These are phyloP conservation scores for Ceratocystis lukuohia DNA, from an alignment of 2,329 filamentous ascomycete species.

Conservation along the genomic window DNA sequence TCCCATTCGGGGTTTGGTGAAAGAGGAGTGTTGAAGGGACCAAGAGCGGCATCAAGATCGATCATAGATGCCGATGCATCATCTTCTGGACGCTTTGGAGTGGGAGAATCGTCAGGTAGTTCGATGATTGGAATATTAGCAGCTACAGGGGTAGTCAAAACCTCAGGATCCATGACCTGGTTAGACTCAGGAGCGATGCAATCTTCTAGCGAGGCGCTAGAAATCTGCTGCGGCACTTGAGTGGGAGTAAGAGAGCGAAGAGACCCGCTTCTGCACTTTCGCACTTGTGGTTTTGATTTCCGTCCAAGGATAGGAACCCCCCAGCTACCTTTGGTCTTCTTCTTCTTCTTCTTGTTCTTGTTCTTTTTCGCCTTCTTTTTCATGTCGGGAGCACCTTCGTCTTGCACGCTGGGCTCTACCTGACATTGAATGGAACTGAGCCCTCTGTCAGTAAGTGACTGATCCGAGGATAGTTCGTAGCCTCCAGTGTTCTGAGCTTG, in stretches of 20 bases:
- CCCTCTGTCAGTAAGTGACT: slow-evolving; percentile 26
- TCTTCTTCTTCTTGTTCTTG: slow-evolving; percentile 20
- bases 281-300: slow-evolving; percentile 40
- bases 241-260: slow-evolving; percentile 35
- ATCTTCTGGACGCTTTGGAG: slow-evolving; percentile 29
- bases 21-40: slow-evolving; percentile 75
- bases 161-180: slow-evolving; percentile 18
- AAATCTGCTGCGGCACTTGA: slow-evolving; percentile 20
- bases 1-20: slow-evolving; percentile 52
- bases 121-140: slow-evolving; percentile 23
- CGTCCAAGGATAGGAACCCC: slow-evolving; percentile 53
- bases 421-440: slow-evolving; percentile 12
- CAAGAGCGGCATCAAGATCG: slow-evolving; percentile 84
- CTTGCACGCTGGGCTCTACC: slow-evolving; percentile 23
- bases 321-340: slow-evolving; percentile 37
- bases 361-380: slow-evolving; percentile 44
- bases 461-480: slow-evolving; percentile 6
- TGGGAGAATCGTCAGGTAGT: slow-evolving; percentile 13
- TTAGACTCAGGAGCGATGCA: slow-evolving; percentile 16
- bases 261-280: slow-evolving; percentile 29
- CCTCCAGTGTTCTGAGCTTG: background rate
- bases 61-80: slow-evolving; percentile 70
- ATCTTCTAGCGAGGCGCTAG: slow-evolving; percentile 15
- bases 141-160: slow-evolving; percentile 4
- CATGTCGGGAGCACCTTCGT: slow-evolving; percentile 8